phyloP scores from a whole-genome alignment of 768 basidiomycete species.

The Brasilioporus rufonigricans region DNA sequence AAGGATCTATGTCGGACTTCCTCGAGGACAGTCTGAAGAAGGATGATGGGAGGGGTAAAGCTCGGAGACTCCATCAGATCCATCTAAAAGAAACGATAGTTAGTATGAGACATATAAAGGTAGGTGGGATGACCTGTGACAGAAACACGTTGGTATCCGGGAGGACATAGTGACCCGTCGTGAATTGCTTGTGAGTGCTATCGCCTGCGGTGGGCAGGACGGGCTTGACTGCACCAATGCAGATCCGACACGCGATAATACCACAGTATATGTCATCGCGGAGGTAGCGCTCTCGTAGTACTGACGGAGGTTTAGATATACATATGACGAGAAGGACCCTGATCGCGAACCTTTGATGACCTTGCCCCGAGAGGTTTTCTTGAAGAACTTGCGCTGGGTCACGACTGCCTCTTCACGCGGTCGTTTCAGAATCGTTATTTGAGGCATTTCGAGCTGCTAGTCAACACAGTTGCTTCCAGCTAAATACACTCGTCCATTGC shows the following conservation, averaged over 20 bases:
- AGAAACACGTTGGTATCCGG: constrained; percentile 96
- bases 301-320: constrained; percentile 37
- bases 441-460: constrained; percentile 35
- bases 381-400: constrained; percentile 91
- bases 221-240: constrained; percentile 41
- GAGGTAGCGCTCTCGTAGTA: constrained; percentile 91
- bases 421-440: constrained; percentile 74
- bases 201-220: constrained; percentile 62
- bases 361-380: constrained; percentile 91
- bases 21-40: constrained; percentile 93
- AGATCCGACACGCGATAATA: constrained; percentile 64
- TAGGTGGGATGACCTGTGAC: constrained; percentile 53
- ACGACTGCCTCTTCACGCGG: constrained; percentile 66
- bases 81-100: constrained; percentile 55
- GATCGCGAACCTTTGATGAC: constrained; percentile 77
- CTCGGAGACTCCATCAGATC: constrained; percentile 82
- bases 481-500: neutral
- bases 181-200: constrained; percentile 51
- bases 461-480: neutral
- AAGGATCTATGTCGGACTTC: constrained; percentile 95
- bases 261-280: constrained; percentile 91
- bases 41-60: constrained; percentile 77
- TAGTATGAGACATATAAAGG: neutral
- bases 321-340: neutral
- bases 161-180: constrained; percentile 75